These are phyloP conservation scores for Barbatosphaeria neglecta DNA, from an alignment of 495 filamentous ascomycete genomes.

Conservation along the genomic window DNA sequence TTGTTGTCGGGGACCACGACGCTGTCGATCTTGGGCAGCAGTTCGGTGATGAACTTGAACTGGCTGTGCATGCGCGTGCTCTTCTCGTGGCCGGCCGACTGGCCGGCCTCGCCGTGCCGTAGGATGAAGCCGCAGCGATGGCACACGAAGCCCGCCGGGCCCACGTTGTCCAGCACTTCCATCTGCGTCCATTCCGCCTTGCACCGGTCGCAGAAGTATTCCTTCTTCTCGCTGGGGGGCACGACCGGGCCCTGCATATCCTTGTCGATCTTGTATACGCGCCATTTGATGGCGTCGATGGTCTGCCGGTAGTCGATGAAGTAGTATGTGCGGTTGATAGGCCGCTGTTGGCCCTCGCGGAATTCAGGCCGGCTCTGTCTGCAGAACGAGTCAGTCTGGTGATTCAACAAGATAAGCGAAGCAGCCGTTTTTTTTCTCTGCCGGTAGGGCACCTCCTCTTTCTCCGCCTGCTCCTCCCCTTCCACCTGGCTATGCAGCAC, in stretches of 20 bases:
- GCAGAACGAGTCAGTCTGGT: no score
- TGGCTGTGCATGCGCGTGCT: conserved; percentile 79
- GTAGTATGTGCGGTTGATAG: conserved; percentile 81
- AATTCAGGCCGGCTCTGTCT: conserved; percentile 71
- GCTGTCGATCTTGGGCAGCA: conserved; percentile 77
- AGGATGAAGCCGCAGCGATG: conserved; percentile 67
- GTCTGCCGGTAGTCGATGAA: conserved; percentile 91
- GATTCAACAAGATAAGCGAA: no score
- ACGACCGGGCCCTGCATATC: conserved; percentile 71
- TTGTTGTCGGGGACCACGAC: conserved; percentile 73
- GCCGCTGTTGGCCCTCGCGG: conserved; percentile 67
- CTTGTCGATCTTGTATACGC: conserved; percentile 72
- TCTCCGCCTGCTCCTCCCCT: no score
- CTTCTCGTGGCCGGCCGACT: conserved; percentile 69
- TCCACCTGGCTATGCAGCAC: conserved; percentile 13
- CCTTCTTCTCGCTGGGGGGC: conserved; percentile 75
- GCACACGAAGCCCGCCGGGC: conserved; percentile 64
- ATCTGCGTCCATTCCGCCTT: conserved; percentile 71
- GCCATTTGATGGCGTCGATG: conserved; percentile 94
- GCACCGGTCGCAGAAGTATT: conserved; percentile 77
- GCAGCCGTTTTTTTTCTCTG: no score
- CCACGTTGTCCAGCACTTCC: conserved; percentile 66
- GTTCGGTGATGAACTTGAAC: conserved; percentile 68
- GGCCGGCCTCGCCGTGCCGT: conserved; percentile 51
- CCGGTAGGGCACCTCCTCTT: no score